Evolutionary conservation across 1,284 basidiomycete genomes (phyloP).

Genomic region (Pterula multifida): DNA sequence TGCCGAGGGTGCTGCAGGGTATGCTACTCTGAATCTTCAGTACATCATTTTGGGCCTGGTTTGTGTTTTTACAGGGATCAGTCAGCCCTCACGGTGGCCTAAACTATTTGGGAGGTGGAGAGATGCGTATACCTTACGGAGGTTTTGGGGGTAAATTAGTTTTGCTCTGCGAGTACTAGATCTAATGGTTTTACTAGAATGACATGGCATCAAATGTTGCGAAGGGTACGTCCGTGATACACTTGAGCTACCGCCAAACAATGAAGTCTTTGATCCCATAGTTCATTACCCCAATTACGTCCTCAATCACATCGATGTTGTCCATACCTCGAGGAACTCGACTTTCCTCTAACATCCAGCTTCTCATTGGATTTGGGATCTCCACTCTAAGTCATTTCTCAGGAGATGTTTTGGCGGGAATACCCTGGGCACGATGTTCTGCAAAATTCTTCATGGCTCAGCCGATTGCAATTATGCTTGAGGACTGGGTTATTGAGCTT

Average conservation of each 20-base stretch:
- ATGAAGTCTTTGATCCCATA: not conserved
- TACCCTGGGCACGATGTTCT: slow-evolving; percentile 8
- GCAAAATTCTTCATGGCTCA: slow-evolving; percentile 11
- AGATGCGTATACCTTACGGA: slow-evolving; percentile 9
- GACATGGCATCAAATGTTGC: slow-evolving; percentile 11
- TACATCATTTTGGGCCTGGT: not conserved
- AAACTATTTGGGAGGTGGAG: slow-evolving; percentile 6
- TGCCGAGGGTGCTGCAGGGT: not conserved
- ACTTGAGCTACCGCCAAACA: not conserved
- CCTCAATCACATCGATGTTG: slow-evolving; percentile 1
- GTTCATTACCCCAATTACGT: not conserved
- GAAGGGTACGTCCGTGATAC: slow-evolving; percentile 6
- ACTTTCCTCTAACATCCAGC: slow-evolving; percentile 9
- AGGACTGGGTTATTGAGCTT: slow-evolving; percentile 7
- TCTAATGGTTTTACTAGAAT: slow-evolving; percentile 5
- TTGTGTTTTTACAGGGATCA: not conserved
- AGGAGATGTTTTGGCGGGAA: slow-evolving; percentile 8
- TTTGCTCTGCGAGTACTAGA: not conserved
- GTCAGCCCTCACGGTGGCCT: slow-evolving; percentile 7
- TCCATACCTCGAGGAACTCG: slow-evolving; percentile 1
- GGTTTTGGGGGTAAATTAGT: slow-evolving; percentile 10
- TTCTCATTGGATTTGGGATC: slow-evolving; percentile 9
- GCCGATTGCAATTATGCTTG: slow-evolving; percentile 9
- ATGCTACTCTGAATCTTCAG: not conserved
- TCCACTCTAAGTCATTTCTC: slow-evolving; percentile 9